Evolutionary conservation across 2,329 filamentous ascomycete genomes (phyloP), one percentile per base, ranked within the genome.

Genomic region (Didymella glomerata): DNA sequence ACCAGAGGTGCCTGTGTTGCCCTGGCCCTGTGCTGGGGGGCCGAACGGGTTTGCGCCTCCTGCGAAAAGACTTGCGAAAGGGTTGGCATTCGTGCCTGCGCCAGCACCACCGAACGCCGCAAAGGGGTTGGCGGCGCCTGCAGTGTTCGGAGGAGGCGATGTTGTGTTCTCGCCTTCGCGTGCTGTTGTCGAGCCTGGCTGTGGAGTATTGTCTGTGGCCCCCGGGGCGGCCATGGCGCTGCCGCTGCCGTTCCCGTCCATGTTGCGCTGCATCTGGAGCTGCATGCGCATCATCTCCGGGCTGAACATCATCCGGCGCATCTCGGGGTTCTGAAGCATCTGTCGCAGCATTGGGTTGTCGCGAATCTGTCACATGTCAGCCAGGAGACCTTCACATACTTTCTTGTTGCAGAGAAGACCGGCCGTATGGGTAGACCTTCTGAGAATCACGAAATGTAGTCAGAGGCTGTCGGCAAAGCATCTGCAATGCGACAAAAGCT

Each of bases 291-390:
- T 86, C 68, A 92, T 88, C 44, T 92, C 87, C 4, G 95, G 95
- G 73, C 96, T 93, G 62, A 92, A 94, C 84, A 99, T 89, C 90
- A 98, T 95, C 50, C 90, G 85, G 70, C 95, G 87, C 80, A 98
- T 93, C 64, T 93, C 86, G 0, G 93, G 93, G 24, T 93, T 95
- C 61, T 92, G 89, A 70, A 99, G 86, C 78, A 97, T 90, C 73
- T 96, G 88, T 68, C 93, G 87, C 22, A 91, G 91, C 84, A 92
- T 89, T 2, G 95, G 95, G 74, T 97, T 97, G 72, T 90, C 87
- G 69, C 95, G 88, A 69, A 99, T 93, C 72, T 75, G 36, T 44
- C 41, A 32, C 27, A 48, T 13, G 60, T 73, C 52, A 73, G 65
- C 20, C n/a, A 40, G 13, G 2, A 16, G 10, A 8, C 18, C n/a